Conservation (phyloP, 805 yeast species). For the Lipomyces spencermartinsiae region DNA sequence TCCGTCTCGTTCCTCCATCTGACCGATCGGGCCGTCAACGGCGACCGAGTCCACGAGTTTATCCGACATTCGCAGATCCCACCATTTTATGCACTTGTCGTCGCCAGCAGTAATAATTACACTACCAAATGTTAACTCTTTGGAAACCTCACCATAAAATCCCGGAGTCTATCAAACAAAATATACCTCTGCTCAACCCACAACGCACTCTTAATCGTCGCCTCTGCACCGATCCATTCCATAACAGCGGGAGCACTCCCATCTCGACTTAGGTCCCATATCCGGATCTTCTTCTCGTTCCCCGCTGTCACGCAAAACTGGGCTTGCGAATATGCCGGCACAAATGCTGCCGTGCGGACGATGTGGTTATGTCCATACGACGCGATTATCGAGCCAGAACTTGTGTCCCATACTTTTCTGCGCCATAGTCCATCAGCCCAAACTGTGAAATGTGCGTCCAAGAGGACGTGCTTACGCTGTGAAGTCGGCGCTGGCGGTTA, state of each 20-base stretch:
- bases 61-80: conserved; percentile 39
- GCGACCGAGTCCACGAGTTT: conserved; percentile 18
- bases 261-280: conserved; percentile 37
- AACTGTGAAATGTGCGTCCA: not conserved
- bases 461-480: conserved; percentile 39
- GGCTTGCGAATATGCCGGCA: conserved; percentile 25
- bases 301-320: conserved; percentile 41
- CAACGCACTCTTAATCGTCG: conserved; percentile 37
- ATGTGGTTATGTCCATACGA: conserved; percentile 33
- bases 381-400: conserved; percentile 16
- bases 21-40: conserved; percentile 36
- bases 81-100: conserved; percentile 42
- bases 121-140: conserved; percentile 4
- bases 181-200: conserved; percentile 38
- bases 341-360: conserved; percentile 36
- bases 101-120: conserved; percentile 39
- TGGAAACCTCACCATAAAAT: not conserved
- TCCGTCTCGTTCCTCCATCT: conserved; percentile 39
- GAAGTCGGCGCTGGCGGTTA: conserved; percentile 48
- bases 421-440: not conserved
- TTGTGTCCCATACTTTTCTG: conserved; percentile 35
- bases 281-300: conserved; percentile 41
- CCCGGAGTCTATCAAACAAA: not conserved
- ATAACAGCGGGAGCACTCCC: conserved; percentile 22
- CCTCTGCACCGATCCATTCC: conserved; percentile 39